Conservation (phyloP, 805 yeast species). For the Pichia gijzeniarum region DNA sequence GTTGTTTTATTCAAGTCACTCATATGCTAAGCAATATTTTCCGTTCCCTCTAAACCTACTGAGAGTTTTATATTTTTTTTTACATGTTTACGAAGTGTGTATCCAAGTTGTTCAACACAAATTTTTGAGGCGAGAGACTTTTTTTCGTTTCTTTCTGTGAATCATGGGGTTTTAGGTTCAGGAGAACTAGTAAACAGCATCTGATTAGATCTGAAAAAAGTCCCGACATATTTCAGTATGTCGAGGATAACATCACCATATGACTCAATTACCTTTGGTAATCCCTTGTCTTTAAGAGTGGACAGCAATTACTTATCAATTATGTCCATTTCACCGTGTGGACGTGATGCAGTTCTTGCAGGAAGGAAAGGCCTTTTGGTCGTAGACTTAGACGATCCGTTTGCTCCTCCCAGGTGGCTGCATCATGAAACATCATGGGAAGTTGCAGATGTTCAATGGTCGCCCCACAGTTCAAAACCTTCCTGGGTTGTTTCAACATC, state of each 20-base stretch:
- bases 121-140: no score
- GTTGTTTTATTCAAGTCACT: neutral
- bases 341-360: slow-evolving; percentile 90
- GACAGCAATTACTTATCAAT: slow-evolving; percentile 86
- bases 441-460: slow-evolving; percentile 98
- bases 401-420: slow-evolving; percentile 89
- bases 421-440: slow-evolving; percentile 95
- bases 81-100: no score
- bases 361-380: slow-evolving; percentile 77
- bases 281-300: slow-evolving; percentile 74
- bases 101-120: no score
- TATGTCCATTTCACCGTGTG: slow-evolving; percentile 82
- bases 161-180: no score
- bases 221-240: neutral
- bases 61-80: no score
- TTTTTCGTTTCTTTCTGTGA: no score
- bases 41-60: no score
- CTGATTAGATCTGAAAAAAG: no score
- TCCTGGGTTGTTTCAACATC: slow-evolving; percentile 91
- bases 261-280: slow-evolving; percentile 63
- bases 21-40: no score
- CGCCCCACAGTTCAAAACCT: slow-evolving; percentile 80
- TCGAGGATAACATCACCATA: slow-evolving; percentile 21
- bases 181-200: no score
- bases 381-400: slow-evolving; percentile 93